Evolutionary conservation across 306 rosid genomes (phyloP).

Genomic region (Canavalia gladiata): DNA sequence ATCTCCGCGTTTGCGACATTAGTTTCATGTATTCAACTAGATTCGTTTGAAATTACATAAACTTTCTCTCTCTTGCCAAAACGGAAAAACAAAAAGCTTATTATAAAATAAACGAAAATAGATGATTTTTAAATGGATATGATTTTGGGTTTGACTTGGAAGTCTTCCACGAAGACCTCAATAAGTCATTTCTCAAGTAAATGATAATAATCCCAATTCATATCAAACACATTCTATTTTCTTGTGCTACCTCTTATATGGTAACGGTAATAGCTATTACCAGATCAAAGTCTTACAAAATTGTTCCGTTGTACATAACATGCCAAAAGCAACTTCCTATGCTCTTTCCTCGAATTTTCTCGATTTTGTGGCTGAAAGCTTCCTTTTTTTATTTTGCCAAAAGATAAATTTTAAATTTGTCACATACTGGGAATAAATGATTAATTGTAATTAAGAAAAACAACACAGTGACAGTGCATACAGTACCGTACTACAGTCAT

Average conservation of each 20-base stretch:
- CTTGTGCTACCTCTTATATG: background rate
- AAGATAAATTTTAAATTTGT: slow-evolving; percentile 35
- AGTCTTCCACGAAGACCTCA: slow-evolving; percentile 51
- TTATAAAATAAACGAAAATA: background rate
- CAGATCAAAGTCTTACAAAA: slow-evolving; percentile 47
- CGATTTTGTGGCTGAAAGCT: background rate
- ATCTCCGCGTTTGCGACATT: slow-evolving; percentile 47
- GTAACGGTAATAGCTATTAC: slow-evolving; percentile 27
- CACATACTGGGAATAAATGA: background rate
- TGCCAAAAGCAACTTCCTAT: slow-evolving; percentile 27
- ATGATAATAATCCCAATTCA: background rate
- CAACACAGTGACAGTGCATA: background rate
- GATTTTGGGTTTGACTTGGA: slow-evolving; percentile 54
- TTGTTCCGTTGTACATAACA: slow-evolving; percentile 22
- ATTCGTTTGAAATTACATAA: background rate
- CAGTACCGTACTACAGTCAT: background rate
- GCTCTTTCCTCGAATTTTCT: slow-evolving; percentile 58
- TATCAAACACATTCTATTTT: background rate
- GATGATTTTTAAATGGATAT: background rate
- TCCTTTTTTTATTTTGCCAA: slow-evolving; percentile 6
- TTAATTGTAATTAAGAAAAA: background rate
- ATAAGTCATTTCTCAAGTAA: slow-evolving; percentile 11
- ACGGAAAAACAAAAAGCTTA: background rate
- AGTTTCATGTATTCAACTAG: background rate
- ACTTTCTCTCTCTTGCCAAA: background rate